Evolutionary conservation across 768 basidiomycete genomes (phyloP).

Genomic region (Suillus subaureus): DNA sequence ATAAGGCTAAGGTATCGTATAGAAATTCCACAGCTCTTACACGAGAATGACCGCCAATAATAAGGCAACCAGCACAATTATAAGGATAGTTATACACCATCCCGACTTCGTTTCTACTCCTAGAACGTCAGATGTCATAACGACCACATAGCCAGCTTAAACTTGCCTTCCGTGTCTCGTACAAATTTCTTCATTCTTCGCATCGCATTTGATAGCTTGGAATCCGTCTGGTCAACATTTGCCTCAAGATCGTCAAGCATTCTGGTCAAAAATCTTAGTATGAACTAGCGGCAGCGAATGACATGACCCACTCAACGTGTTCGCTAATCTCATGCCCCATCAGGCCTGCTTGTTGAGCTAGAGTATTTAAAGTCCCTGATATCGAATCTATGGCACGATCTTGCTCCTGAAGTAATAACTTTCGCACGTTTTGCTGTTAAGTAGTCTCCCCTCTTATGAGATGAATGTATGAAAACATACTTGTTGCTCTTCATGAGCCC

Average conservation of each 20-base stretch:
- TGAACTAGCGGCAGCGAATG: slow-evolving; percentile 9
- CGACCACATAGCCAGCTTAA: not conserved
- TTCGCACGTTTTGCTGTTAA: slow-evolving; percentile 5
- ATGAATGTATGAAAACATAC: slow-evolving; percentile 36
- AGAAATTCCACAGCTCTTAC: slow-evolving; percentile 30
- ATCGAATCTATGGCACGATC: slow-evolving; percentile 89
- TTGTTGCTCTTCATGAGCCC: slow-evolving; percentile 88
- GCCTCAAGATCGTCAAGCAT: slow-evolving; percentile 78
- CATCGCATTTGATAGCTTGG: slow-evolving; percentile 66
- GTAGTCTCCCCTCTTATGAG: not conserved
- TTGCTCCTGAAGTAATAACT: slow-evolving; percentile 89
- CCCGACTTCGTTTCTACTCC: slow-evolving; percentile 78
- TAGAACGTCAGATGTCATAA: slow-evolving; percentile 9
- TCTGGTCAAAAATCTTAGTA: slow-evolving; percentile 40
- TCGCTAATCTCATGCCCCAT: slow-evolving; percentile 93
- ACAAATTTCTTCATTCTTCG: slow-evolving; percentile 77
- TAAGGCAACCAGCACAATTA: slow-evolving; percentile 75
- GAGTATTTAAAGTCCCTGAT: slow-evolving; percentile 78
- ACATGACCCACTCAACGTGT: slow-evolving; percentile 79
- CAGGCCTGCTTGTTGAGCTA: slow-evolving; percentile 89
- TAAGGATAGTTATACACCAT: slow-evolving; percentile 87
- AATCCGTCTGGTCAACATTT: slow-evolving; percentile 71
- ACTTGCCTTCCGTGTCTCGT: slow-evolving; percentile 76
- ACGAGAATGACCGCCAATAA: slow-evolving; percentile 81
- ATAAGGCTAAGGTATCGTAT: not conserved